Evolutionary conservation across 352 stramenopile genomes (phyloP), one percentile per base, ranked within the genome.

Genomic region (Pilasporangium apinafurcum): DNA sequence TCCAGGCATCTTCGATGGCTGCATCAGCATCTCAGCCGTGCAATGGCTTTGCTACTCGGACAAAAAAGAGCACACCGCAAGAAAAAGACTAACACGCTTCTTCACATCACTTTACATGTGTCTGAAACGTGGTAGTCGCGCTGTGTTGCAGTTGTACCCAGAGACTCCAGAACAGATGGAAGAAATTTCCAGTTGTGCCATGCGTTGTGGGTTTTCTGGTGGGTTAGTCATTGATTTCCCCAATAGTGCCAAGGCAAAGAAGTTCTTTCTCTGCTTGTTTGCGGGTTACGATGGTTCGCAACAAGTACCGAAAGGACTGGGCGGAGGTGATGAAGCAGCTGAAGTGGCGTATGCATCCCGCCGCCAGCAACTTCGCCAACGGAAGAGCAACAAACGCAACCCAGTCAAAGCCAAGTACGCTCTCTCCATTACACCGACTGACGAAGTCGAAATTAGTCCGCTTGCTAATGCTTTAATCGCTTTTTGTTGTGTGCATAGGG

Each of bases 21-120:
- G 88, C 58, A 98, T 99, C 68, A 99, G 95, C 52, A 99, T 99
- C 52, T 99, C 95, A 12, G 97, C 97, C n/a, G 64, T 99, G 21
- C 97, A 99, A 72, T 99, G 97, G 97, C 83, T 99, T 17, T 99
- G 97, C 63, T 99, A 99, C 71, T 98, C 94, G 48, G 97, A 98
- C 67, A 96, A 95, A 45, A 97, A 95, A 45, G 79, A 96, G 40
- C 95, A 99, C 66, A 96, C 82, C 30, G 78, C 82, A 29, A 71
- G 96, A 45, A 91, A 92, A 54, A 89, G 96, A 24, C 73, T 99
- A 14, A 96, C 85, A 39, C 85, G 94, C 20, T 99, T 99, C 68
- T 99, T 99, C 68, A 96, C 88, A 31, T 96, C 86, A 37, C 74
- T 95, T 0, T 95, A 92, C 61, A 92, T 75, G 49, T 87, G 77